These are phyloP conservation scores for Acanthamoeba healyi DNA, from an alignment of 208 protist species.

Conservation along the genomic window DNA sequence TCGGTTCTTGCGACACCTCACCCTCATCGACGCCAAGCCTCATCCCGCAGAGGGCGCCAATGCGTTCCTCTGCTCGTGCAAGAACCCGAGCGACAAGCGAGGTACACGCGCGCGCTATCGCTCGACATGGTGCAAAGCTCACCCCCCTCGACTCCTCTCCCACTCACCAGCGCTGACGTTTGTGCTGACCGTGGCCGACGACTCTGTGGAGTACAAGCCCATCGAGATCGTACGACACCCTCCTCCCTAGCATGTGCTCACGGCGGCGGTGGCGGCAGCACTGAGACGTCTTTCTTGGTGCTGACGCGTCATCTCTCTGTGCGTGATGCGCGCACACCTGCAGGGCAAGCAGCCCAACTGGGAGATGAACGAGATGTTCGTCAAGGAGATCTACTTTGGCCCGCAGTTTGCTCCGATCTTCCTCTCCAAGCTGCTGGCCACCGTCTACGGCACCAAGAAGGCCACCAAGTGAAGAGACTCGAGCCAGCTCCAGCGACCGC, in stretches of 20 bases:
- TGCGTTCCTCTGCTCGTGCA: slow-evolving; percentile 31
- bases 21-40: slow-evolving; percentile 30
- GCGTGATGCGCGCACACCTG: too few species aligned
- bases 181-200: slow-evolving; percentile 21
- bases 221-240: slow-evolving; percentile 22
- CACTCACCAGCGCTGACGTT: neutral
- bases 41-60: neutral
- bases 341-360: slow-evolving; percentile 66
- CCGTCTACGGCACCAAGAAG: slow-evolving; percentile 53
- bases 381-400: slow-evolving; percentile 73
- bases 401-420: slow-evolving; percentile 39
- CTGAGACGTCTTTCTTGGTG: too few species aligned
- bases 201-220: slow-evolving; percentile 29
- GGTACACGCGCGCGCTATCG: neutral
- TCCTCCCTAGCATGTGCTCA: too few species aligned
- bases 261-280: too few species aligned
- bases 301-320: neutral
- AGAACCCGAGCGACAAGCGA: slow-evolving; percentile 51
- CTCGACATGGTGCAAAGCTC: too few species aligned
- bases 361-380: slow-evolving; percentile 70
- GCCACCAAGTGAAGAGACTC: neutral
- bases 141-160: too few species aligned
- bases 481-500: neutral
- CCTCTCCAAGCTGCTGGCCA: slow-evolving; percentile 55
- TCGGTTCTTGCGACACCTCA: neutral